A percentile compares a stretch with the other conserved stretches of the same genome.
Conservation (phyloP, 1,139 yeast genomes). For the Yamadazyma dendronema region DNA sequence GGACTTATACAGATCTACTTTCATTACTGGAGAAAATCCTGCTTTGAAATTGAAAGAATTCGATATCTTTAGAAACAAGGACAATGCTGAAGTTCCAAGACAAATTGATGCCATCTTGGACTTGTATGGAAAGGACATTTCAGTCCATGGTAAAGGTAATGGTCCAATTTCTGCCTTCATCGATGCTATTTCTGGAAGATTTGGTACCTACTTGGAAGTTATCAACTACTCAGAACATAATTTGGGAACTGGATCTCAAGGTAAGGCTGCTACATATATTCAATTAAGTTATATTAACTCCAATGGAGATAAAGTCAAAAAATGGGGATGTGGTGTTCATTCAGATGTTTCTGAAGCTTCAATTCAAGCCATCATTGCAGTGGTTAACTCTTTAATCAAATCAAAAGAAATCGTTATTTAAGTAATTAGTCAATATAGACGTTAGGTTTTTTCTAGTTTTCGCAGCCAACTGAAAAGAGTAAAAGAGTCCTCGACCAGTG, state of each 20-base stretch:
- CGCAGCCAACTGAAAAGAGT: background rate
- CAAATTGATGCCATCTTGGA: constrained; percentile 38
- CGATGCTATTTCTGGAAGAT: constrained; percentile 64
- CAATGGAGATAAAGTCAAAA: constrained; percentile 36
- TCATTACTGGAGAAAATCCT: constrained; percentile 50
- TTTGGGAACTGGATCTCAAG: constrained; percentile 78
- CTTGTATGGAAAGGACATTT: constrained; percentile 45
- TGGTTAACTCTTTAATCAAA: constrained; percentile 34
- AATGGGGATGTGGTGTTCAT: constrained; percentile 95
- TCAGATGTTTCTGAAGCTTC: constrained; percentile 87
- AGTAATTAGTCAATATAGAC: background rate
- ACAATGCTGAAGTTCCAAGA: constrained; percentile 18
- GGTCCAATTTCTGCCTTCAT: constrained; percentile 94
- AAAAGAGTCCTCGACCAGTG: no score
- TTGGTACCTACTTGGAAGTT: constrained; percentile 65
- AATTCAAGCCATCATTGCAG: constrained; percentile 45
- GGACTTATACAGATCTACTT: constrained; percentile 66
- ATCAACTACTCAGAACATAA: constrained; percentile 90
- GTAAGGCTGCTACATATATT: constrained; percentile 89
- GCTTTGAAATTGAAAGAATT: constrained; percentile 52
- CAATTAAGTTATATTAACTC: constrained; percentile 54
- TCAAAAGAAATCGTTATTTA: constrained; percentile 24
- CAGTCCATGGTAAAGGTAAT: constrained; percentile 75
- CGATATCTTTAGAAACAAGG: constrained; percentile 33
- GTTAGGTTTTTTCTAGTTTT: background rate